These are phyloP conservation scores for Wickerhamomyces kurtzmanii DNA, from an alignment of 805 yeast species.

Conservation along the genomic window DNA sequence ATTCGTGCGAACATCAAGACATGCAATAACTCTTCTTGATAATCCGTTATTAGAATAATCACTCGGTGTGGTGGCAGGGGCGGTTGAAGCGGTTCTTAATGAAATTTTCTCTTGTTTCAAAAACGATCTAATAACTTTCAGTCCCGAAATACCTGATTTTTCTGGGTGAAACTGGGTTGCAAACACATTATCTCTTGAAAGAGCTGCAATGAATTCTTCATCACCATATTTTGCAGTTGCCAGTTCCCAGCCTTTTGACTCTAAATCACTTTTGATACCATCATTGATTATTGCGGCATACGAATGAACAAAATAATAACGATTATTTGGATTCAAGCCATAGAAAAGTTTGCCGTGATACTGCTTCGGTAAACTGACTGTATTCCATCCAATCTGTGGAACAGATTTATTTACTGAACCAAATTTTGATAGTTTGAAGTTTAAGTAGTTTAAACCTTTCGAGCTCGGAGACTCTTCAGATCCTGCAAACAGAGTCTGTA, in stretches of 20 bases:
- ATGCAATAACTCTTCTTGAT: slow-evolving; percentile 88
- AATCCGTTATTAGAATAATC: slow-evolving; percentile 49
- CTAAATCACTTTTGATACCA: slow-evolving; percentile 20
- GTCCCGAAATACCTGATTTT: slow-evolving; percentile 88
- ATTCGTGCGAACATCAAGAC: slow-evolving; percentile 93
- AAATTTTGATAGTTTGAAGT: slow-evolving; percentile 49
- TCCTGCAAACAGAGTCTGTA: slow-evolving; percentile 71
- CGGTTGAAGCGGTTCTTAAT: no score
- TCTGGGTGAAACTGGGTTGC: slow-evolving; percentile 99
- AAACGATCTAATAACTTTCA: slow-evolving; percentile 66
- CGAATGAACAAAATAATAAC: slow-evolving; percentile 93
- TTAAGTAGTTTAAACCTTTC: slow-evolving; percentile 51
- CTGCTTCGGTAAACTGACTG: slow-evolving; percentile 19
- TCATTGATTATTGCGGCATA: slow-evolving; percentile 65
- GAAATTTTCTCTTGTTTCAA: slow-evolving; percentile 27
- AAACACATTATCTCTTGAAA: slow-evolving; percentile 67
- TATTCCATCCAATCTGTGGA: slow-evolving; percentile 97
- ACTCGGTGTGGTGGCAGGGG: slow-evolving; percentile 13
- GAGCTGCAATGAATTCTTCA: slow-evolving; percentile 77
- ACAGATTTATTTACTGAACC: slow-evolving; percentile 62
- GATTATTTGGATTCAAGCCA: slow-evolving; percentile 54
- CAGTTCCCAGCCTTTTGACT: slow-evolving; percentile 54
- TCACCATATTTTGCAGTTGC: slow-evolving; percentile 68
- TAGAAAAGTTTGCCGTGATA: slow-evolving; percentile 29
- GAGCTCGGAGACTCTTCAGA: slow-evolving; percentile 66